Evolutionary conservation across 192 early-diverging fungal species (phyloP), one percentile per base, ranked within the genome.

Genomic region (Borealophlyctis nickersoniae): DNA sequence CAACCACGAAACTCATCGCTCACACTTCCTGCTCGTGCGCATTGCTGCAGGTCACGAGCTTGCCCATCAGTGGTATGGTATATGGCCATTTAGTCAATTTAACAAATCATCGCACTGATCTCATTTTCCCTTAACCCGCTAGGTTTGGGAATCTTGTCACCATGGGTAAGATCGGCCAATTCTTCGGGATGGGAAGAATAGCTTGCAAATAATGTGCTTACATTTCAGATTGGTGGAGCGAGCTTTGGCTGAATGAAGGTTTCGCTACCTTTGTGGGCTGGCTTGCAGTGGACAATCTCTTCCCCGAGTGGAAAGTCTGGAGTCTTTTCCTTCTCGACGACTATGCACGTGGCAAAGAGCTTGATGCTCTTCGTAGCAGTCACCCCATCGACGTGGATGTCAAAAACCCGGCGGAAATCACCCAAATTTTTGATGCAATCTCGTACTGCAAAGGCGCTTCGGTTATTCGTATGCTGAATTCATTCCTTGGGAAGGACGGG

Each of bases 81-180:
- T n/a, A n/a, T n/a, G n/a, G n/a, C n/a, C n/a, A n/a, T n/a, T n/a
- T n/a, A n/a, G n/a, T n/a, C 27, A 13, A 22, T 11, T 54, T 54
- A 7, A 54, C 7, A 54, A 22, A 54, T 27, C 24, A 5, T 50
- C 3, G 26, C 9, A 56, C 32, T 58, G 22, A 60, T 61, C 26
- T 53, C 11, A 39, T 29, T 29, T 62, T 14, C 71, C 74, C n/a
- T n/a, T n/a, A n/a, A n/a, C n/a, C n/a, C n/a, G n/a, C n/a, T n/a
- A n/a, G n/a, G n/a, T 96, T 98, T 63, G 95, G 95, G 36, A 98
- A 98, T 78, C 75, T 98, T 56, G 93, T 95, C 11, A 96, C 94
- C 4, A 93, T 92, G 90, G 22, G 28, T 29, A 54, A 9, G 52
- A 7, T 7, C 28, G 52, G 22, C 52, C 22, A 22, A 5, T 54